phyloP scores from a whole-genome alignment of 257 asterid genomes.

The Capsicum rhomboideum region DNA sequence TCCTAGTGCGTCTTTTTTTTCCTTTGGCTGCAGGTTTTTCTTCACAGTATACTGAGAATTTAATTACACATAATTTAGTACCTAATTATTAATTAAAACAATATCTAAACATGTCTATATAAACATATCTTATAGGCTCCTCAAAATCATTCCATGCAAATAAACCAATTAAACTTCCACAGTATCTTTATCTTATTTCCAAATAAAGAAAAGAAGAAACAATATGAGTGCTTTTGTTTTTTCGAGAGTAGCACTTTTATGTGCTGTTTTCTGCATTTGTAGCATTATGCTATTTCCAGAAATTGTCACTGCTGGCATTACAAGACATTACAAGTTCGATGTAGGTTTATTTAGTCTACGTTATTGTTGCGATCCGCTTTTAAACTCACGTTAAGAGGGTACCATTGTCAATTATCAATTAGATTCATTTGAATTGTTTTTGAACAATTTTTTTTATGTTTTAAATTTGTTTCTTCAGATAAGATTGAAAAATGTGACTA shows the following conservation, averaged over 20 bases:
- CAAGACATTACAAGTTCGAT: constrained; percentile 36
- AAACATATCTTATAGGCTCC: background rate
- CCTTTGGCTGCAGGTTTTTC: background rate
- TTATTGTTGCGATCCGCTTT: background rate
- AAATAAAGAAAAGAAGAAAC: background rate
- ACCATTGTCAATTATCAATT: background rate
- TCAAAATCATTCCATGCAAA: background rate
- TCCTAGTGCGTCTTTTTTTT: background rate
- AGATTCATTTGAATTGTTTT: background rate
- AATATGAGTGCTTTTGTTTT: constrained; percentile 7
- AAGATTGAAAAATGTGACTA: constrained; percentile 41
- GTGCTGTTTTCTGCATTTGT: background rate
- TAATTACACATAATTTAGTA: background rate
- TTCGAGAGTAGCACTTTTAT: background rate
- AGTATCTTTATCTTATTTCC: background rate
- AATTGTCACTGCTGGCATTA: constrained; percentile 2
- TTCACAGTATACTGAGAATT: background rate
- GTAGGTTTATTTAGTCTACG: constrained; percentile 7
- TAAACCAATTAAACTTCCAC: background rate
- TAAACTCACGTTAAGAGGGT: too few relatives aligned
- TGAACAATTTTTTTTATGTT: background rate
- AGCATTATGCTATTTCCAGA: background rate
- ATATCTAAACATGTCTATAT: background rate
- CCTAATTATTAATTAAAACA: background rate
- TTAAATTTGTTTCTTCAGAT: constrained; percentile 23